These are phyloP conservation scores for Flaveria robusta DNA, from an alignment of 129 eudicot genomes.

Conservation along the genomic window DNA sequence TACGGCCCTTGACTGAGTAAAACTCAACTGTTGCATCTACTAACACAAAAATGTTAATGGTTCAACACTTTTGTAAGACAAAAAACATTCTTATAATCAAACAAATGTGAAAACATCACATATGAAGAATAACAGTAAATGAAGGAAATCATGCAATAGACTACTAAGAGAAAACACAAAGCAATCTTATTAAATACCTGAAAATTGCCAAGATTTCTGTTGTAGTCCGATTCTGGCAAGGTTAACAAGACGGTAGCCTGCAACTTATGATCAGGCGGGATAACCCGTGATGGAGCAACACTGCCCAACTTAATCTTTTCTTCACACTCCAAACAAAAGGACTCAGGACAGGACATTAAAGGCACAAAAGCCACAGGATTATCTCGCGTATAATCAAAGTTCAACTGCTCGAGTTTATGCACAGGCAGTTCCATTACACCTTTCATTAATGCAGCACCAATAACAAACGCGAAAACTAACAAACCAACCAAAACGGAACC, in stretches of 20 bases:
- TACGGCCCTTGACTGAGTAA: no score
- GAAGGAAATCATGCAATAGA: background rate
- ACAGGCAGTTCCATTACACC: constrained; percentile 46
- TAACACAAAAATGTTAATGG: no score
- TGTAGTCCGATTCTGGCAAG: constrained; percentile 74
- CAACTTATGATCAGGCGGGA: constrained; percentile 54
- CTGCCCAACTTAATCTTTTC: constrained; percentile 10
- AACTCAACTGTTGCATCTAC: no score
- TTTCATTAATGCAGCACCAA: constrained; percentile 43
- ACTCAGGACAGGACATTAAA: constrained; percentile 31
- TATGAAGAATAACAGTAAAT: background rate
- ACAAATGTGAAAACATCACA: no score
- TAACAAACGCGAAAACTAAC: constrained; percentile 39
- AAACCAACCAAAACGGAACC: constrained; percentile 50
- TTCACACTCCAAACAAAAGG: constrained; percentile 13
- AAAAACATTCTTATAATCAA: no score
- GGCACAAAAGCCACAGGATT: constrained; percentile 65
- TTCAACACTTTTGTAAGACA: no score
- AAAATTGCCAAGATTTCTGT: constrained; percentile 70
- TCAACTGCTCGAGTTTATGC: constrained; percentile 34
- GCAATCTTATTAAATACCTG: constrained; percentile 45
- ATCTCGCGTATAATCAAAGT: constrained; percentile 63
- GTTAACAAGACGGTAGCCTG: constrained; percentile 52
- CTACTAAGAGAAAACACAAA: background rate
- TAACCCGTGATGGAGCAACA: constrained; percentile 27